Conservation (phyloP, 169 alveolate genomes). For the Cytauxzoon felis region DNA sequence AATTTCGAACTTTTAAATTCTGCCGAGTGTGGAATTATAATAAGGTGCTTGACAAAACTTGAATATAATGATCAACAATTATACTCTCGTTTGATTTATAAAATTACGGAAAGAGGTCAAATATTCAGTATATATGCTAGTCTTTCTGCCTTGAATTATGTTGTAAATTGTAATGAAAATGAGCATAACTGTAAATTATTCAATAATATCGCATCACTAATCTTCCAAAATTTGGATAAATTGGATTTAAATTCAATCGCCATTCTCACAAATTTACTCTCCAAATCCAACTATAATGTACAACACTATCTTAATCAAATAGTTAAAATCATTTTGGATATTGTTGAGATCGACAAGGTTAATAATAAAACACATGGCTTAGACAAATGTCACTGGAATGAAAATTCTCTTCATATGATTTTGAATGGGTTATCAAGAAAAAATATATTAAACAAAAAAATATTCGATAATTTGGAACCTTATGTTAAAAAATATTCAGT, state of each 20-base stretch:
- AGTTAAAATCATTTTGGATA: neutral
- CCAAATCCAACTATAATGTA: slow-evolving; percentile 6
- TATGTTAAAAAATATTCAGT: slow-evolving; percentile 2
- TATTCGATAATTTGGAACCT: slow-evolving; percentile 20
- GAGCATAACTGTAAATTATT: neutral
- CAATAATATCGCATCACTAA: neutral
- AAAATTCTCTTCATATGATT: slow-evolving; percentile 30
- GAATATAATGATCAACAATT: slow-evolving; percentile 8
- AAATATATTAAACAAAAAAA: slow-evolving; percentile 11
- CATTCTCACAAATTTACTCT: slow-evolving; percentile 18
- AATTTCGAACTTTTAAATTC: slow-evolving; percentile 7
- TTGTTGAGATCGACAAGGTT: neutral
- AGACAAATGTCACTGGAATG: slow-evolving; percentile 11
- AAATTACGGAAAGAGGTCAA: slow-evolving; percentile 31
- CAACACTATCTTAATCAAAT: neutral
- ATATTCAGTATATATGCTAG: slow-evolving; percentile 31
- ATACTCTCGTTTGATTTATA: slow-evolving; percentile 12
- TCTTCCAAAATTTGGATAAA: slow-evolving; percentile 18
- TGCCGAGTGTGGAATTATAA: slow-evolving; percentile 45
- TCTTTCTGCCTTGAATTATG: slow-evolving; percentile 19
- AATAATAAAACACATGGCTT: neutral
- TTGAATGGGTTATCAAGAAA: slow-evolving; percentile 49
- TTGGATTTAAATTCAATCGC: slow-evolving; percentile 23
- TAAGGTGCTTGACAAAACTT: slow-evolving; percentile 31
- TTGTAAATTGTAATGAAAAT: neutral